Evolutionary conservation across 192 early-diverging fungal genomes (phyloP).

Genomic region (Oehlia diaphana): DNA sequence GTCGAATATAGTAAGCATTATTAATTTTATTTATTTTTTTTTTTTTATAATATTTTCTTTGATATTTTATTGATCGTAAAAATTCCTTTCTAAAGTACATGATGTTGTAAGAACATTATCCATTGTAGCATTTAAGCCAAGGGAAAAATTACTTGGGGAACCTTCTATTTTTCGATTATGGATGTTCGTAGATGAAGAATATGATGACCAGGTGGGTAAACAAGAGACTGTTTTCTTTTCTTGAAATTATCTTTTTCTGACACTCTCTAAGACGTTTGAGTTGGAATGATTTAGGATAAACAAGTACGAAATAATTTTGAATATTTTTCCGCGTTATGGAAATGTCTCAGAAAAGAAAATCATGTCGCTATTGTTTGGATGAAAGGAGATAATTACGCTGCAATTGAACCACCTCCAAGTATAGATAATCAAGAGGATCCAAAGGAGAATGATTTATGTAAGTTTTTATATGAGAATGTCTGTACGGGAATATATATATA

Average conservation of each 20-base stretch:
- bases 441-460: background rate
- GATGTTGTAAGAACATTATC: background rate
- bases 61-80: background rate
- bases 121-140: constrained; percentile 13
- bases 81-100: background rate
- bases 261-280: background rate
- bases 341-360: constrained; percentile 9
- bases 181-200: constrained; percentile 13
- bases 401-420: background rate
- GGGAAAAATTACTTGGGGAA: background rate
- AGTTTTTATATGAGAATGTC: background rate
- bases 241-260: background rate
- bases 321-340: background rate
- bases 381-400: background rate
- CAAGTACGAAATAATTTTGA: background rate
- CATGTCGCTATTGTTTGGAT: constrained; percentile 3
- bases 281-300: background rate
- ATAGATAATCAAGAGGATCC: background rate
- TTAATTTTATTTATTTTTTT: background rate
- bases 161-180: background rate
- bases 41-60: background rate
- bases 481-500: background rate
- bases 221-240: background rate
- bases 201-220: background rate
- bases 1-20: background rate